These are phyloP conservation scores for Hylodesmum podocarpum DNA, from an alignment of 306 rosid species.

Conservation along the genomic window DNA sequence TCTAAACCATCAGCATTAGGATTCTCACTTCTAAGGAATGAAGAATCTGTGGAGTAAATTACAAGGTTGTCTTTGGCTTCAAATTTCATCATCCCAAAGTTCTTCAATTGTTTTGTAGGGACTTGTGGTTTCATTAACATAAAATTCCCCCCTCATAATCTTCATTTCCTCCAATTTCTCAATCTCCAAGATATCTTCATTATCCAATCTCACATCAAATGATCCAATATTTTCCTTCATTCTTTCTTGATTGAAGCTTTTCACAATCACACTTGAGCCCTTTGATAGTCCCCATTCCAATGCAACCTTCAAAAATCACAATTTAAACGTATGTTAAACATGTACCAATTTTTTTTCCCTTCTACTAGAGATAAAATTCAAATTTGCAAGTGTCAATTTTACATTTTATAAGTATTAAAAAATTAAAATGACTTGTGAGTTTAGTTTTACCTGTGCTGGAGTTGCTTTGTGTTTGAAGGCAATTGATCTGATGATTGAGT, in stretches of 20 bases:
- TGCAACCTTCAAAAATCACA: slow-evolving; percentile 55
- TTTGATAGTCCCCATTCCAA: slow-evolving; percentile 75
- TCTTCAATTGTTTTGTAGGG: slow-evolving; percentile 73
- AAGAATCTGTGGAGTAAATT: background rate
- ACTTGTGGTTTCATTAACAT: slow-evolving; percentile 76
- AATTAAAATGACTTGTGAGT: background rate
- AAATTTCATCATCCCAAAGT: slow-evolving; percentile 85
- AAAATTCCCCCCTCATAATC: slow-evolving; percentile 89
- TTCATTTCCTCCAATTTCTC: slow-evolving; percentile 70
- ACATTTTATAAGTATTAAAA: background rate
- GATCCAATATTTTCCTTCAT: slow-evolving; percentile 69
- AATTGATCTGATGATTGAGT: slow-evolving; percentile 60
- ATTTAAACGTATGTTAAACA: background rate
- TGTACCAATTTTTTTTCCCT: background rate
- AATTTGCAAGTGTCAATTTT: background rate
- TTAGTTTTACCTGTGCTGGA: slow-evolving; percentile 65
- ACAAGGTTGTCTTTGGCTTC: slow-evolving; percentile 13
- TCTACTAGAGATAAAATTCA: background rate
- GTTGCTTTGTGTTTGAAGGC: slow-evolving; percentile 65
- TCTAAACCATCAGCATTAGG: background rate
- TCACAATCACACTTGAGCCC: slow-evolving; percentile 85
- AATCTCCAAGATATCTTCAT: slow-evolving; percentile 54
- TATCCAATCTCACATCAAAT: slow-evolving; percentile 57
- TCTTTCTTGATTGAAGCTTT: slow-evolving; percentile 71
- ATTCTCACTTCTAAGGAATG: background rate